Evolutionary conservation across 306 rosid species (phyloP).

Genomic region (Castanea sativa): DNA sequence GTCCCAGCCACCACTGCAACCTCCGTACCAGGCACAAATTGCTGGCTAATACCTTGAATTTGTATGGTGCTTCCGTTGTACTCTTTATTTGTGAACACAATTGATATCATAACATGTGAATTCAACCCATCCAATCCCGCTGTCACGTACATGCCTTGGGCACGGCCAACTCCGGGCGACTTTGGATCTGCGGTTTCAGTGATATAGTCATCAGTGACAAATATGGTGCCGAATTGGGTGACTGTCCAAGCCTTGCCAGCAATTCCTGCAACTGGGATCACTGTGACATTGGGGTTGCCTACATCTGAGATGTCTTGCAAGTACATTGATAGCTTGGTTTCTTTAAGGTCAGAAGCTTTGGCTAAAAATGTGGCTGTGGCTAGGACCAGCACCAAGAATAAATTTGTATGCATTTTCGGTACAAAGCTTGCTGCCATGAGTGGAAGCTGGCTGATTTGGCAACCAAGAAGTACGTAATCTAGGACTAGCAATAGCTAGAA

Average conservation of each 20-base stretch:
- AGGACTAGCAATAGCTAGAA: too few species aligned
- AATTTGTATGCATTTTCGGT: not conserved
- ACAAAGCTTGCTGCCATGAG: not conserved
- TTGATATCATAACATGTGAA: not conserved
- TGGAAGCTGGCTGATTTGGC: too few species aligned
- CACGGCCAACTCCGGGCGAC: constrained; percentile 7
- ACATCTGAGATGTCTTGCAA: not conserved
- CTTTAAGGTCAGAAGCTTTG: not conserved
- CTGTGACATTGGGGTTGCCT: constrained; percentile 7
- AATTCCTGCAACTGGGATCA: constrained; percentile 18
- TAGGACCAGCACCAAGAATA: not conserved
- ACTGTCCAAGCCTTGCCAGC: constrained; percentile 15
- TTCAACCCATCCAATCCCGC: constrained; percentile 12
- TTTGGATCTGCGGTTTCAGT: constrained; percentile 8
- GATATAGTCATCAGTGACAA: constrained; percentile 7
- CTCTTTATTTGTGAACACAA: constrained; percentile 27
- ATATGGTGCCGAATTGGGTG: constrained; percentile 19
- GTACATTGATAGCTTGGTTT: constrained; percentile 18
- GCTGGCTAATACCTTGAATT: constrained; percentile 18
- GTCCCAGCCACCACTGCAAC: not conserved
- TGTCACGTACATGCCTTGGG: constrained; percentile 19
- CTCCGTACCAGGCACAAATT: not conserved
- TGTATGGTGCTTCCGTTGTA: constrained; percentile 19
- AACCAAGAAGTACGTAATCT: too few species aligned
- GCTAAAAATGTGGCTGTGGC: not conserved